phyloP scores from a whole-genome alignment of 2,329 filamentous ascomycete genomes.

The Xylariaceae sp. region DNA sequence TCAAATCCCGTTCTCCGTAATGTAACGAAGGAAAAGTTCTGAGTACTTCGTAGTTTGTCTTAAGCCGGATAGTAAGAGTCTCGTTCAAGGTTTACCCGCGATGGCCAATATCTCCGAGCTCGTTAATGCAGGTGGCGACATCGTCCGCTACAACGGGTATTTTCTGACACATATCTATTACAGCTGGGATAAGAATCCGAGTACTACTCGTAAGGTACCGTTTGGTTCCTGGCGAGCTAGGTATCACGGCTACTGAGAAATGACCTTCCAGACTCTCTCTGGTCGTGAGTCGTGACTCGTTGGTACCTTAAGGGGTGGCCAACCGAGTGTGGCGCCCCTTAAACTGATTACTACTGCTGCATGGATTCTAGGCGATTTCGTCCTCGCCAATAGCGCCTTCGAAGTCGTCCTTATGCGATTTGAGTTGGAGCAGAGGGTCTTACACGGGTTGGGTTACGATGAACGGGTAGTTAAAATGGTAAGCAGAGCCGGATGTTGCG shows the following conservation, averaged over 20 bases:
- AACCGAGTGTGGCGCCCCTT: slow-evolving; percentile 1
- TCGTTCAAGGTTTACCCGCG: too few relatives aligned
- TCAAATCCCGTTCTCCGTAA: too few relatives aligned
- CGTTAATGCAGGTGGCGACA: too few relatives aligned
- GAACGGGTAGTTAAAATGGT: slow-evolving; percentile 5
- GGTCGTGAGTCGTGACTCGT: not conserved
- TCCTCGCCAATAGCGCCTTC: slow-evolving; percentile 7
- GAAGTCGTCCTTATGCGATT: slow-evolving; percentile 4
- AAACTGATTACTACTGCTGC: slow-evolving; percentile 3
- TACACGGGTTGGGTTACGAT: slow-evolving; percentile 16
- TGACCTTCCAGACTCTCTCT: not conserved
- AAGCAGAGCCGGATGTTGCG: slow-evolving; percentile 15
- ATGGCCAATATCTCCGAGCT: too few relatives aligned
- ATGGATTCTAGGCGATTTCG: slow-evolving; percentile 8
- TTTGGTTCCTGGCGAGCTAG: not conserved
- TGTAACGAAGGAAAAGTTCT: too few relatives aligned
- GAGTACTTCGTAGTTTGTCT: too few relatives aligned
- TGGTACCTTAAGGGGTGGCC: slow-evolving; percentile 3
- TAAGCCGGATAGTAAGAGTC: too few relatives aligned
- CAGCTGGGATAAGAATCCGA: too few relatives aligned
- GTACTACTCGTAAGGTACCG: not conserved
- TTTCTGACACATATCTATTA: too few relatives aligned
- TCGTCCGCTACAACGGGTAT: too few relatives aligned
- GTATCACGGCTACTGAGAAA: not conserved
- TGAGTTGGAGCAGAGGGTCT: slow-evolving; percentile 7